These are phyloP conservation scores for Sphaerosporella brunnea DNA, from an alignment of 495 filamentous ascomycete species.

Conservation along the genomic window DNA sequence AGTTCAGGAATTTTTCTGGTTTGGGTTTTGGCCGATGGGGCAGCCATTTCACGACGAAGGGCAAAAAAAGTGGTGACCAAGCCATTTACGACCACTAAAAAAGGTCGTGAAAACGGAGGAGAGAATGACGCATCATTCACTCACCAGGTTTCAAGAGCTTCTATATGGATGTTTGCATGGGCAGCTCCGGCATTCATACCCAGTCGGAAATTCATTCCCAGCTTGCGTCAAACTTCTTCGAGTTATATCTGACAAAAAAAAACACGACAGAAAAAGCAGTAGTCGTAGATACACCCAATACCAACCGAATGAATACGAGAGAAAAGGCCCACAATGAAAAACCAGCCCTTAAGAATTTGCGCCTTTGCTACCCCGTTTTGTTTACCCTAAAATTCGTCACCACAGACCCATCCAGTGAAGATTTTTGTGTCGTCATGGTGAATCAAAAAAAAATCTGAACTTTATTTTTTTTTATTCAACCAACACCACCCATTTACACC, in stretches of 20 bases:
- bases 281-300: background rate
- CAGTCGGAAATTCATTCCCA: no score
- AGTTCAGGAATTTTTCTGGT: no score
- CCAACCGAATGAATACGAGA: background rate
- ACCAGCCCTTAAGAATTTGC: background rate
- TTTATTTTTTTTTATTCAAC: constrained; percentile 9
- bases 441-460: constrained; percentile 5
- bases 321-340: background rate
- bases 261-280: background rate
- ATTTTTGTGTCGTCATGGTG: background rate
- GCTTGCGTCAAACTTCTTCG: background rate
- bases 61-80: no score
- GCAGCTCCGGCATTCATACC: no score
- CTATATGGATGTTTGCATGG: no score
- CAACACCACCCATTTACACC: constrained; percentile 29
- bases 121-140: no score
- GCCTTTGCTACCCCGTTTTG: constrained; percentile 1
- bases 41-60: no score
- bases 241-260: constrained; percentile 3
- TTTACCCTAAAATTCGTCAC: background rate
- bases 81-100: no score
- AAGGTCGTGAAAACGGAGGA: no score
- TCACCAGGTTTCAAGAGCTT: no score
- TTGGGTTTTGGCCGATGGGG: no score
- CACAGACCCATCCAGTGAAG: background rate